phyloP scores from a whole-genome alignment of 1,284 basidiomycete genomes.

The Ustilago vetiveriae region DNA sequence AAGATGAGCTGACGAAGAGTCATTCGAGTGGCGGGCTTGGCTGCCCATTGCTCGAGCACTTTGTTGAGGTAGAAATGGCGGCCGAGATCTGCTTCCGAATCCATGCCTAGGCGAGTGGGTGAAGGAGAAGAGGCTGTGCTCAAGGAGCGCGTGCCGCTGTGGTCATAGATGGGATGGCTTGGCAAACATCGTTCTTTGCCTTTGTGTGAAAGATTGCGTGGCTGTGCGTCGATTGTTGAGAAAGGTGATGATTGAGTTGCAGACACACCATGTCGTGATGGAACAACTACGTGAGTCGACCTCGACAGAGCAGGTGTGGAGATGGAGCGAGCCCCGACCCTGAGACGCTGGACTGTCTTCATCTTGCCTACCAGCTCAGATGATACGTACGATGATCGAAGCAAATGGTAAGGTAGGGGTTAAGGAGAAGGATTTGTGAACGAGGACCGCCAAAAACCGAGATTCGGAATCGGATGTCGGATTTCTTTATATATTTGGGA shows the following conservation, averaged over 20 bases:
- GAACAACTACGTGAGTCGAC: not conserved
- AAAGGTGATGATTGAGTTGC: slow-evolving; percentile 9
- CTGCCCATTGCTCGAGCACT: slow-evolving; percentile 82
- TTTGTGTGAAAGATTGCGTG: no score
- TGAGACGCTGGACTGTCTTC: slow-evolving; percentile 4
- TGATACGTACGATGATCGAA: not conserved
- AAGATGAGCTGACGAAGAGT: slow-evolving; percentile 82
- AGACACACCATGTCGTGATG: not conserved
- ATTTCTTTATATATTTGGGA: not conserved
- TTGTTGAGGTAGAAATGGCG: slow-evolving; percentile 84
- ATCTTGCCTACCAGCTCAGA: no score
- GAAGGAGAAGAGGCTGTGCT: no score
- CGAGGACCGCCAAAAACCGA: slow-evolving; percentile 14
- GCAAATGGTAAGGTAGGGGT: not conserved
- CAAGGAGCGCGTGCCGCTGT: no score
- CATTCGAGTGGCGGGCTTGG: slow-evolving; percentile 77
- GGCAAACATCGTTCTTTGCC: slow-evolving; percentile 15
- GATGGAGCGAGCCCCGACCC: not conserved
- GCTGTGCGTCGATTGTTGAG: no score
- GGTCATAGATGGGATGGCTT: no score
- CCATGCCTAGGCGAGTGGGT: slow-evolving; percentile 25
- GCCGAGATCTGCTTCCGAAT: slow-evolving; percentile 50
- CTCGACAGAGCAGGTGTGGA: not conserved
- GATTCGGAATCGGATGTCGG: slow-evolving; percentile 17
- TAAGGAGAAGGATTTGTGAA: not conserved